Percentiles rank a stretch among this genome's conserved stretches.
phyloP scores from a whole-genome alignment of 148 eudicot species.

The Fagopyrum tataricum region DNA sequence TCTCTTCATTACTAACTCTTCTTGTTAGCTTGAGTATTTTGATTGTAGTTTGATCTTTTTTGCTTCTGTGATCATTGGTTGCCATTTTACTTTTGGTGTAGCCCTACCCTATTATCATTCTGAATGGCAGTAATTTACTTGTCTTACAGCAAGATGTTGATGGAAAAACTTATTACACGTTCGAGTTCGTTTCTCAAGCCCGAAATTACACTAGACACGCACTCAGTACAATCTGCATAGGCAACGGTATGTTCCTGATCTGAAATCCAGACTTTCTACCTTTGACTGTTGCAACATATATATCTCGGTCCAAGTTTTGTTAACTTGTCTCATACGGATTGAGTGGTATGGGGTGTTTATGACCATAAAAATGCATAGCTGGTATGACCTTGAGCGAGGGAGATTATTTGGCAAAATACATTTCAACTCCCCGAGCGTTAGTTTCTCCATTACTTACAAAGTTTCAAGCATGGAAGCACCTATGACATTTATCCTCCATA shows the following conservation, averaged over 20 bases:
- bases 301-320: background rate
- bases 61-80: background rate
- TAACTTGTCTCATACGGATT: background rate
- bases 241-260: slow-evolving; percentile 54
- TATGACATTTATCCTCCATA: no score
- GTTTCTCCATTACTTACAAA: no score
- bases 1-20: background rate
- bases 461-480: no score
- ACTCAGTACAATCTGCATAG: slow-evolving; percentile 71
- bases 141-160: slow-evolving; percentile 73
- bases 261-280: background rate
- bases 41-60: background rate
- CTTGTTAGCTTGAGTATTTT: background rate
- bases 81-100: background rate
- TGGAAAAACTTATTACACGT: slow-evolving; percentile 79
- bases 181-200: slow-evolving; percentile 82
- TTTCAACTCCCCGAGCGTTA: no score
- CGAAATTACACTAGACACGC: slow-evolving; percentile 94
- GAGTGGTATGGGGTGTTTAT: background rate
- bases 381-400: no score
- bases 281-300: background rate
- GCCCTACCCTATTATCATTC: background rate
- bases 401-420: no score
- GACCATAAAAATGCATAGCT: background rate
- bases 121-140: background rate